Evolutionary conservation across 371 early-diverging fungal species (phyloP).

Genomic region (Mucor sp.): DNA sequence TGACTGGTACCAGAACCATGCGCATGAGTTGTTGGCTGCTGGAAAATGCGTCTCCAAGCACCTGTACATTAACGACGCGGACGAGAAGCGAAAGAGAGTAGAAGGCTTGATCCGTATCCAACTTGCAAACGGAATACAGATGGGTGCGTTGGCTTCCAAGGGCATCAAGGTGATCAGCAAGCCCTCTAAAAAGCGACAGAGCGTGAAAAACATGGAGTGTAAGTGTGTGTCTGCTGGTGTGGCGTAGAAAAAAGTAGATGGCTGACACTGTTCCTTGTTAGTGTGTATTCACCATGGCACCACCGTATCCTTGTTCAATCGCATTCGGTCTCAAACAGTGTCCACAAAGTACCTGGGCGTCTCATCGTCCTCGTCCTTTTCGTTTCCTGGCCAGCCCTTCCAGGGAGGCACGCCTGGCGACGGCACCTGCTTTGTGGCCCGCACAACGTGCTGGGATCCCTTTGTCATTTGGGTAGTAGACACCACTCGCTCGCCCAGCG

Average conservation of each 20-base stretch:
- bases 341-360: slow-evolving; percentile 85
- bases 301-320: slow-evolving; percentile 80
- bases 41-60: slow-evolving; percentile 81
- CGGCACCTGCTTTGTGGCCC: slow-evolving; percentile 72
- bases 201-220: slow-evolving; percentile 82
- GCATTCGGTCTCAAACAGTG: slow-evolving; percentile 88
- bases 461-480: slow-evolving; percentile 89
- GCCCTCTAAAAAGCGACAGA: slow-evolving; percentile 84
- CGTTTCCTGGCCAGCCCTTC: slow-evolving; percentile 25
- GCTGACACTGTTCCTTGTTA: slow-evolving; percentile 1
- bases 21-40: slow-evolving; percentile 22
- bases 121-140: slow-evolving; percentile 60
- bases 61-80: slow-evolving; percentile 82
- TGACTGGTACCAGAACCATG: slow-evolving; percentile 25
- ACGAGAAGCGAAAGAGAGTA: slow-evolving; percentile 81
- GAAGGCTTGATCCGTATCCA: slow-evolving; percentile 74
- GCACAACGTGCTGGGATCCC: slow-evolving; percentile 83
- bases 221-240: slow-evolving; percentile 16
- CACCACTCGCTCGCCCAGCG: slow-evolving; percentile 48
- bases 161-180: slow-evolving; percentile 87
- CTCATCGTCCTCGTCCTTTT: slow-evolving; percentile 34
- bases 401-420: slow-evolving; percentile 4
- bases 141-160: slow-evolving; percentile 75
- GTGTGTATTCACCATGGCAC: slow-evolving; percentile 84
- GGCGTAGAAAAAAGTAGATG: too few relatives aligned